Evolutionary conservation across 305 asterid genomes (phyloP).

Genomic region (Fraxinus nigra): DNA sequence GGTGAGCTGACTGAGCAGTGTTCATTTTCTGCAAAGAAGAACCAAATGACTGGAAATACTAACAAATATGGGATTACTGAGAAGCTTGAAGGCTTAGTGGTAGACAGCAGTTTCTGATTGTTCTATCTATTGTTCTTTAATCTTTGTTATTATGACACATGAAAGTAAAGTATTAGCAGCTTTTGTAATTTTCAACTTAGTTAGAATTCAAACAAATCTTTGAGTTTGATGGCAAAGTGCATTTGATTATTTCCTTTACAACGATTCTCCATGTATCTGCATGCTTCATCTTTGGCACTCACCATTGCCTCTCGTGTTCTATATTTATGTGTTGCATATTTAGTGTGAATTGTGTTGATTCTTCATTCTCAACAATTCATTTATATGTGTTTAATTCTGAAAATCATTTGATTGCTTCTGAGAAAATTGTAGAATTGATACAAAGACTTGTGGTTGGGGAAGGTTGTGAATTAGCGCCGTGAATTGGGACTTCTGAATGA

Average conservation of each 20-base stretch:
- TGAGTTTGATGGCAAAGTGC: background rate
- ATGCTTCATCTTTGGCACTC: background rate
- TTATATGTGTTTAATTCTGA: background rate
- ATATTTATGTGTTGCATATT: background rate
- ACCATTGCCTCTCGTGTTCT: background rate
- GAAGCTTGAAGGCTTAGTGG: constrained; percentile 60
- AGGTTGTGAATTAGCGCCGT: background rate
- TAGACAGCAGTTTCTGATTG: constrained; percentile 1
- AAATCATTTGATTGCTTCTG: background rate
- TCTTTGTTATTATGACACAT: constrained; percentile 16
- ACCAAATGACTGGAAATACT: constrained; percentile 25
- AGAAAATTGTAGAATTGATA: background rate
- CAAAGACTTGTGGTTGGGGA: background rate
- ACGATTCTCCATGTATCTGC: background rate
- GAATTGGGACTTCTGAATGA: background rate
- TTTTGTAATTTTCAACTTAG: constrained; percentile 11
- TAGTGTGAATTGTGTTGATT: background rate
- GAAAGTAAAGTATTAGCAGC: constrained; percentile 1
- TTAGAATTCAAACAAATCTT: constrained; percentile 8
- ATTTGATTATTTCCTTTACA: background rate
- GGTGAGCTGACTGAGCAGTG: constrained; percentile 57
- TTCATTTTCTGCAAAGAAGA: constrained; percentile 10
- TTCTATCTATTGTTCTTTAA: constrained; percentile 10
- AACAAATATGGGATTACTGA: constrained; percentile 66
- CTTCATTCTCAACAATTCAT: background rate